phyloP scores from a whole-genome alignment of 2,329 filamentous ascomycete genomes.

The Verticillium nonalfalfae region DNA sequence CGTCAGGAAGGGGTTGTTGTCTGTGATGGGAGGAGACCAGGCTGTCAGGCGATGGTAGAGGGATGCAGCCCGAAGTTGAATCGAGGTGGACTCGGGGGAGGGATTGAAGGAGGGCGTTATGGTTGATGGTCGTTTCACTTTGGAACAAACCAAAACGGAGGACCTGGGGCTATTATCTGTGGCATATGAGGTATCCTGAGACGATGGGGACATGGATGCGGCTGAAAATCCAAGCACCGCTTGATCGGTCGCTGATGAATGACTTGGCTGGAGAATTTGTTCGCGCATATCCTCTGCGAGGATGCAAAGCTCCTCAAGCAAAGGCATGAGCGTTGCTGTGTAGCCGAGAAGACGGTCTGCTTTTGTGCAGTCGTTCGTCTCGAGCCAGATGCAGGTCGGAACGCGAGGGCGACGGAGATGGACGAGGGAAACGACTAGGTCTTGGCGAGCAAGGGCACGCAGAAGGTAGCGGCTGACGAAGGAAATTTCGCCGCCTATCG shows the following conservation, averaged over 20 bases:
- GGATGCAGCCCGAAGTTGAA: conserved; percentile 11
- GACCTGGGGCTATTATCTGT: not conserved
- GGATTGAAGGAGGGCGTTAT: not conserved
- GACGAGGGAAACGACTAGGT: conserved; percentile 20
- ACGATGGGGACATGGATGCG: not conserved
- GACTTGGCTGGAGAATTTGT: not conserved
- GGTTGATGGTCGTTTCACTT: not conserved
- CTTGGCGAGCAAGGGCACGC: conserved; percentile 21
- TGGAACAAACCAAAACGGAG: not conserved
- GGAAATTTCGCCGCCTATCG: conserved; percentile 14
- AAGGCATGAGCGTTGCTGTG: conserved; percentile 20
- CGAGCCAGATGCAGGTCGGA: conserved; percentile 18
- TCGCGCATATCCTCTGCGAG: conserved; percentile 20
- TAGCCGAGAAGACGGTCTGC: conserved; percentile 24
- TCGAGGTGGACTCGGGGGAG: not conserved
- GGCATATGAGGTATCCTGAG: no score
- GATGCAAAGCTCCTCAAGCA: conserved; percentile 18
- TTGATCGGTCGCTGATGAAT: not conserved
- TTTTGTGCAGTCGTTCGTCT: conserved; percentile 11
- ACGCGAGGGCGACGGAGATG: conserved; percentile 15
- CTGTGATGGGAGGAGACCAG: conserved; percentile 17
- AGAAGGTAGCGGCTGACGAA: conserved; percentile 23
- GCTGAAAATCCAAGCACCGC: not conserved
- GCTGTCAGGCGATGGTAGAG: conserved; percentile 12
- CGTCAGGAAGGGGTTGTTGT: conserved; percentile 14